phyloP scores from a whole-genome alignment of 2,329 filamentous ascomycete genomes.

The Grosmannia serpens region DNA sequence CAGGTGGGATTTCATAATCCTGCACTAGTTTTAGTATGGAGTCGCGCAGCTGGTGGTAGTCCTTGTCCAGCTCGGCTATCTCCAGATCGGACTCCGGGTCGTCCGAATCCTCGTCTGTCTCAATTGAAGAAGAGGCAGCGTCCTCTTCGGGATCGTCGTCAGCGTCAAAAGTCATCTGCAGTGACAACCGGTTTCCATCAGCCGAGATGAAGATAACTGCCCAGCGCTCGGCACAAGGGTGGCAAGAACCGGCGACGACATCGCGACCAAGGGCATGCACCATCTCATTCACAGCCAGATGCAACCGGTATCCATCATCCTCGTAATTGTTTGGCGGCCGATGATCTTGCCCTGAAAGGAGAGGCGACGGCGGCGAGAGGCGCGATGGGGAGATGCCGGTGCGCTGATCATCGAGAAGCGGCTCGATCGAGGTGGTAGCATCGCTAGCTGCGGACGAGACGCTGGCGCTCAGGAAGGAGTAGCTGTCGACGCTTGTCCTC shows the following conservation, averaged over 20 bases:
- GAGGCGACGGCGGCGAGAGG: constrained; percentile 37
- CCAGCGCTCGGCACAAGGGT: constrained; percentile 77
- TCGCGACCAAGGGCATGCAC: constrained; percentile 52
- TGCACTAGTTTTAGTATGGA: constrained; percentile 71
- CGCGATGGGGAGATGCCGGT: constrained; percentile 35
- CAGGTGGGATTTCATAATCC: constrained; percentile 69
- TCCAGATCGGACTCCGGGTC: constrained; percentile 50
- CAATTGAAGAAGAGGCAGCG: constrained; percentile 47
- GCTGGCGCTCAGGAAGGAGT: constrained; percentile 61
- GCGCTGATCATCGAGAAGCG: constrained; percentile 44
- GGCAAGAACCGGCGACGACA: constrained; percentile 53
- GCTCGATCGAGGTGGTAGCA: constrained; percentile 52
- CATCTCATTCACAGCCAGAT: constrained; percentile 61
- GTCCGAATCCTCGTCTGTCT: constrained; percentile 45
- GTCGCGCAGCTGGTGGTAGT: constrained; percentile 70
- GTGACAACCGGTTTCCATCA: constrained; percentile 58
- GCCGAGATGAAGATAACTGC: constrained; percentile 67
- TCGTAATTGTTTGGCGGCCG: constrained; percentile 41
- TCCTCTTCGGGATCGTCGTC: constrained; percentile 55
- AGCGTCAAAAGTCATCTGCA: constrained; percentile 60
- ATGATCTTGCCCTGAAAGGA: constrained; percentile 22
- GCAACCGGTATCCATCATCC: constrained; percentile 53
- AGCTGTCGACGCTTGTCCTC: constrained; percentile 50
- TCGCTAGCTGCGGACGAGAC: constrained; percentile 64
- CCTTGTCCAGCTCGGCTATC: constrained; percentile 57